Evolutionary conservation across 192 early-diverging fungal species (phyloP).

Genomic region (Coemansia javaensis): DNA sequence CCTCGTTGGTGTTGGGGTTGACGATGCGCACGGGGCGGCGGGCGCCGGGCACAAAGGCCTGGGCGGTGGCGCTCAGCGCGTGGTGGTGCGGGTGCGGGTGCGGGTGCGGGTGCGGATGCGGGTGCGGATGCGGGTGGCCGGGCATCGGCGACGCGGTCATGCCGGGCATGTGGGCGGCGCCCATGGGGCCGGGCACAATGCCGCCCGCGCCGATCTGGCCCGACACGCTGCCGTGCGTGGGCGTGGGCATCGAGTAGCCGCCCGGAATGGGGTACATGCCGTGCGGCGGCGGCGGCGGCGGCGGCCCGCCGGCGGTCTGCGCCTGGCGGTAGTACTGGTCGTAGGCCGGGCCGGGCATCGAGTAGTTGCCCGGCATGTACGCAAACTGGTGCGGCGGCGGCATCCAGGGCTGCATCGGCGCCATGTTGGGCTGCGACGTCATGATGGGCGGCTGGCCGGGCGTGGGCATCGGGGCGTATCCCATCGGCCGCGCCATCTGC

Average conservation of each 20-base stretch:
- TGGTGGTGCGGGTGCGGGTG: conserved; percentile 13
- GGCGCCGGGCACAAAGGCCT: conserved; percentile 32
- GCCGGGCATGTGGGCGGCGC: conserved; percentile 34
- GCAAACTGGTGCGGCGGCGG: conserved; percentile 41
- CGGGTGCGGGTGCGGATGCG: neutral
- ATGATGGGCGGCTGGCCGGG: conserved; percentile 39
- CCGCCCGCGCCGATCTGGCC: conserved; percentile 32
- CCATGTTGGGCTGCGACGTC: conserved; percentile 45
- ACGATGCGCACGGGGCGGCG: conserved; percentile 64
- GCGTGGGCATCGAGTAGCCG: conserved; percentile 40
- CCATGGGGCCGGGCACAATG: conserved; percentile 24
- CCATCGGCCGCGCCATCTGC: conserved; percentile 43
- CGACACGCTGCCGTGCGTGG: conserved; percentile 18
- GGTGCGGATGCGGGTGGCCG: conserved; percentile 3
- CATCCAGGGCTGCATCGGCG: conserved; percentile 48
- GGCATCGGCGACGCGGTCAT: conserved; percentile 45
- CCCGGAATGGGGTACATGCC: conserved; percentile 36
- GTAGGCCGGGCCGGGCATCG: conserved; percentile 30
- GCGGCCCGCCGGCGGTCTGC: conserved; percentile 18
- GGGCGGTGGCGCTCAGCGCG: conserved; percentile 27
- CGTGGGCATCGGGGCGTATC: conserved; percentile 28
- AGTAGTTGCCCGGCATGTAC: too few relatives aligned
- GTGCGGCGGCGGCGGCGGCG: conserved; percentile 32
- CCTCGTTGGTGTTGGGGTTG: conserved; percentile 67
- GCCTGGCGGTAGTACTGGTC: conserved; percentile 43